Conservation (phyloP, 2,329 filamentous ascomycete species). For the Neoascochyta sp. region DNA sequence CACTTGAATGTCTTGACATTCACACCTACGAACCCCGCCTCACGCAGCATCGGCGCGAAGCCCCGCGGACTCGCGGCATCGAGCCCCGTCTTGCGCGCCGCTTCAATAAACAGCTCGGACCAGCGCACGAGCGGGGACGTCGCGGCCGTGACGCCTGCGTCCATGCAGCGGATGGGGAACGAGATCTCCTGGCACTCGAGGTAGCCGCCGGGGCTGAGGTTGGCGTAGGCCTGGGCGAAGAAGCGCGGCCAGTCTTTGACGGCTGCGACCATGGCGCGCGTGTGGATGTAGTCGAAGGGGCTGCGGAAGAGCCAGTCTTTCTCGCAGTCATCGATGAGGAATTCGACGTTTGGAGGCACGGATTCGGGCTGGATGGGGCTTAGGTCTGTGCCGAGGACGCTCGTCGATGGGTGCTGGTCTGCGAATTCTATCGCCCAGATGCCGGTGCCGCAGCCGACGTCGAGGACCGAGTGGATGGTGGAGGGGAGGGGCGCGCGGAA, state of each 20-base stretch:
- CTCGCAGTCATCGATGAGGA: slow-evolving; percentile 35
- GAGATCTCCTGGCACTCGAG: slow-evolving; percentile 49
- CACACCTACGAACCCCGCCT: slow-evolving; percentile 26
- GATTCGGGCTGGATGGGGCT: slow-evolving; percentile 31
- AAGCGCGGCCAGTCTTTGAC: slow-evolving; percentile 54
- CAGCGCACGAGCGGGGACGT: slow-evolving; percentile 26
- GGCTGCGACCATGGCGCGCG: slow-evolving; percentile 50
- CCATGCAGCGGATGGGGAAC: slow-evolving; percentile 24
- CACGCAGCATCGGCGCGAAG: slow-evolving; percentile 28
- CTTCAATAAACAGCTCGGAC: slow-evolving; percentile 24
- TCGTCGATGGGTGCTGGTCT: slow-evolving; percentile 31
- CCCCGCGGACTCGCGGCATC: slow-evolving; percentile 40
- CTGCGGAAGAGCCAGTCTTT: slow-evolving; percentile 55
- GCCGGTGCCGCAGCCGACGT: slow-evolving; percentile 34
- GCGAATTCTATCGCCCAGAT: slow-evolving; percentile 34
- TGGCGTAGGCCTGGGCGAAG: slow-evolving; percentile 39
- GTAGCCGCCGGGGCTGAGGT: slow-evolving; percentile 50
- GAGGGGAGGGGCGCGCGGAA: slow-evolving; percentile 26
- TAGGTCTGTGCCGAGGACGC: slow-evolving; percentile 35
- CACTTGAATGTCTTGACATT: slow-evolving; percentile 30
- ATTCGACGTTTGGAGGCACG: slow-evolving; percentile 34
- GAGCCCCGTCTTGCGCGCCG: slow-evolving; percentile 32
- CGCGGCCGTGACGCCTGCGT: slow-evolving; percentile 16
- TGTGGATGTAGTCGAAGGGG: slow-evolving; percentile 57
- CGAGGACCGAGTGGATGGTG: slow-evolving; percentile 29